Conservation (phyloP, 2,329 filamentous ascomycete genomes). For the Phialophora macrospora region DNA sequence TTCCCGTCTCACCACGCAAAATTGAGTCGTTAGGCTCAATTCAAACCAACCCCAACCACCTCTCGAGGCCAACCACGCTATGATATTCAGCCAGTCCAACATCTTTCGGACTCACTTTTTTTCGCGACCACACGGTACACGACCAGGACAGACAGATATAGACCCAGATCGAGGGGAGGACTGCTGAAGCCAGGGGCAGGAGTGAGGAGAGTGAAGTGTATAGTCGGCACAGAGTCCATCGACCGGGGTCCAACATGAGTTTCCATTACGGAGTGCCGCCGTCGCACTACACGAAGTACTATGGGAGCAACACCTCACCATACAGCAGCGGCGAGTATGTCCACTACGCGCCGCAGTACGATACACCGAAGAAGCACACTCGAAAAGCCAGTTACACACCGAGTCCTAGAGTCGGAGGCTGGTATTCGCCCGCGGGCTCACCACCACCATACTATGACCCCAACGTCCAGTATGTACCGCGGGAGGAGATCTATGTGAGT, state of each 20-base stretch:
- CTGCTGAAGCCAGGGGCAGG: constrained; percentile 34
- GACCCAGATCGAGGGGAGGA: constrained; percentile 39
- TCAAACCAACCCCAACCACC: constrained; percentile 28
- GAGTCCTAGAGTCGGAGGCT: constrained; percentile 45
- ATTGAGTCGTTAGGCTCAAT: constrained; percentile 38
- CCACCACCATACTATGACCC: constrained; percentile 54
- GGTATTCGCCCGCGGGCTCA: constrained; percentile 51
- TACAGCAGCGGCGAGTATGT: constrained; percentile 39
- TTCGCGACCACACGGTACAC: constrained; percentile 30
- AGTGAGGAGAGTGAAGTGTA: constrained; percentile 34
- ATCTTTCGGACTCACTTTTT: constrained; percentile 35
- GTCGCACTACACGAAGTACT: constrained; percentile 40
- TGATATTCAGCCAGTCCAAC: constrained; percentile 39
- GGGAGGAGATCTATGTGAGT: constrained; percentile 70
- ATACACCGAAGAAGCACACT: constrained; percentile 57
- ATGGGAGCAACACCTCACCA: constrained; percentile 43
- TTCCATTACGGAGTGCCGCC: constrained; percentile 40
- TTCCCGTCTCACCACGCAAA: constrained; percentile 14
- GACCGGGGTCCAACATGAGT: constrained; percentile 34
- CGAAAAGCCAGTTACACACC: constrained; percentile 62
- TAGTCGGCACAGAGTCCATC: constrained; percentile 13
- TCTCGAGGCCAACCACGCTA: constrained; percentile 35
- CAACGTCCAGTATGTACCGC: constrained; percentile 57
- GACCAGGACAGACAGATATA: constrained; percentile 33
- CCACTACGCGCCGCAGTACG: constrained; percentile 38